phyloP scores from a whole-genome alignment of 2,329 filamentous ascomycete species.

The Cytospora piceicola region DNA sequence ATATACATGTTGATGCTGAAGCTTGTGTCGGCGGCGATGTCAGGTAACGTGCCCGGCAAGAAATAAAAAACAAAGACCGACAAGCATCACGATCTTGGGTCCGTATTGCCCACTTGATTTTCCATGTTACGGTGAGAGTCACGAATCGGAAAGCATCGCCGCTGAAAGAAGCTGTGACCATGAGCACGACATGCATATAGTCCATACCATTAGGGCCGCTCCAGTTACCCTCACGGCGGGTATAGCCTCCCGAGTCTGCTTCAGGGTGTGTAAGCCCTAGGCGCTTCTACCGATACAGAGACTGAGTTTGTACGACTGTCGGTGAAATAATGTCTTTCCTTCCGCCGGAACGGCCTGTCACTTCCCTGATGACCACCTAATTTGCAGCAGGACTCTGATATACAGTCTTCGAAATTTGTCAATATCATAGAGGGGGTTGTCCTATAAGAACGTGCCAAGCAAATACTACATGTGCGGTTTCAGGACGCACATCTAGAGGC shows the following conservation, averaged over 20 bases:
- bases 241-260: not conserved
- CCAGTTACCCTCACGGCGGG: not conserved
- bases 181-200: not conserved
- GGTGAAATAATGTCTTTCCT: not conserved
- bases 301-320: not conserved
- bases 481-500: not conserved
- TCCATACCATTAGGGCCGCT: not conserved
- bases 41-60: not conserved
- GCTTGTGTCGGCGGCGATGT: not conserved
- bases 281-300: not conserved
- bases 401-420: no score
- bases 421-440: no score
- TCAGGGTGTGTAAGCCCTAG: not conserved
- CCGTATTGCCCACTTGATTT: not conserved
- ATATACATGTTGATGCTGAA: not conserved
- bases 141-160: not conserved
- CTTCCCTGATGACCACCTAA: no score
- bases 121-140: not conserved
- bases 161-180: not conserved
- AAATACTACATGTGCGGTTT: no score
- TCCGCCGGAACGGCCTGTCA: not conserved
- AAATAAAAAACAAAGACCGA: not conserved
- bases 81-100: not conserved
- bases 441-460: no score
- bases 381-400: not conserved